phyloP scores from a whole-genome alignment of 108 stramenopile species.

The Hondaea fermentalgiana region DNA sequence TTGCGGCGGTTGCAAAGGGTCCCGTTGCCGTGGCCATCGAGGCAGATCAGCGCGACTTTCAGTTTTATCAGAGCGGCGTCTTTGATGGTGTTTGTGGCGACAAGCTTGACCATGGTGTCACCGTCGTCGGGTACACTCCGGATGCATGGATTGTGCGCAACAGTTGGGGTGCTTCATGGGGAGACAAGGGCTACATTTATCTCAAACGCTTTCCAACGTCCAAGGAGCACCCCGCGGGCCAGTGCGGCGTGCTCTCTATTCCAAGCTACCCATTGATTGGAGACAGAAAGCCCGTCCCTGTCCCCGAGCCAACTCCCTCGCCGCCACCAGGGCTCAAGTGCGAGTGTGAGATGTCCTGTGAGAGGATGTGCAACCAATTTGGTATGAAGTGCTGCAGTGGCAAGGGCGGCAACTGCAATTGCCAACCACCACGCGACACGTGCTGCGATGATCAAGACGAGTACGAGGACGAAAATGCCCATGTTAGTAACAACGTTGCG shows the following conservation, averaged over 20 bases:
- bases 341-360: not conserved
- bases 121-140: slow-evolving; percentile 50
- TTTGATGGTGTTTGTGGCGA: slow-evolving; percentile 48
- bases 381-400: slow-evolving; percentile 3
- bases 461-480: not conserved
- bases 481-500: not conserved
- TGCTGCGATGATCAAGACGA: not conserved
- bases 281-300: not conserved
- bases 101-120: slow-evolving; percentile 53
- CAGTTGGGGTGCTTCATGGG: slow-evolving; percentile 75
- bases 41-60: slow-evolving; percentile 69
- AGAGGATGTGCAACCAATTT: not conserved
- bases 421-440: not conserved
- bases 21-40: slow-evolving; percentile 72
- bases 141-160: slow-evolving; percentile 69
- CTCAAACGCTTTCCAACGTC: not conserved
- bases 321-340: not conserved
- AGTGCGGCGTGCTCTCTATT: not conserved
- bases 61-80: slow-evolving; percentile 90
- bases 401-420: not conserved
- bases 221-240: not conserved
- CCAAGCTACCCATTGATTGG: not conserved
- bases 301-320: not conserved
- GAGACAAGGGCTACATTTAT: slow-evolving; percentile 72
- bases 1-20: not conserved